These are phyloP conservation scores for Podospora fimiseda DNA, from an alignment of 495 filamentous ascomycete genomes.

Conservation along the genomic window DNA sequence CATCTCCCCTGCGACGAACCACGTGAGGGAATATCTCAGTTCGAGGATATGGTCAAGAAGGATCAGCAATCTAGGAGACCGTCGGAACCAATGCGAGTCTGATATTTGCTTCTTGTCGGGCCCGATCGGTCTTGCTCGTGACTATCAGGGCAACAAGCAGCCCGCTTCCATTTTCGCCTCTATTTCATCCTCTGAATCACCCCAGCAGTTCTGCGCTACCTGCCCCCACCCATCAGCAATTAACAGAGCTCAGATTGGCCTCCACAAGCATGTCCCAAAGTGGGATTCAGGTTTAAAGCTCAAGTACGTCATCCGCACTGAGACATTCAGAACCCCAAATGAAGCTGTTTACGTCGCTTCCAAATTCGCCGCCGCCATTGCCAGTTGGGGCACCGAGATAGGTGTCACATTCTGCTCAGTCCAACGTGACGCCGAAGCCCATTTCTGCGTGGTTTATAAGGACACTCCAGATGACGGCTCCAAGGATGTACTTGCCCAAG, in stretches of 20 bases:
- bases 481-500: not conserved
- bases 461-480: not conserved
- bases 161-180: no score
- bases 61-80: no score
- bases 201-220: no score
- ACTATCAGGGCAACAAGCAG: no score
- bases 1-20: no score
- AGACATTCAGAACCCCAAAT: not conserved
- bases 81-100: no score
- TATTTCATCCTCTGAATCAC: no score
- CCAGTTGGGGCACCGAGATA: not conserved
- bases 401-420: not conserved
- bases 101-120: no score
- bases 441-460: conserved; percentile 2
- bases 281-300: not conserved
- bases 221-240: no score
- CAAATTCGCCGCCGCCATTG: not conserved
- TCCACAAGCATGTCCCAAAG: not conserved
- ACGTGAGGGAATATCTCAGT: no score
- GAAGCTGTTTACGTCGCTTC: not conserved
- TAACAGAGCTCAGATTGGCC: conserved; percentile 4
- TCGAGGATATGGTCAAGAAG: no score
- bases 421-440: not conserved
- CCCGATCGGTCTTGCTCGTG: no score
- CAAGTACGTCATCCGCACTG: not conserved